phyloP scores from a whole-genome alignment of 2,329 filamentous ascomycete genomes.

The Cladophialophora carrionii region DNA sequence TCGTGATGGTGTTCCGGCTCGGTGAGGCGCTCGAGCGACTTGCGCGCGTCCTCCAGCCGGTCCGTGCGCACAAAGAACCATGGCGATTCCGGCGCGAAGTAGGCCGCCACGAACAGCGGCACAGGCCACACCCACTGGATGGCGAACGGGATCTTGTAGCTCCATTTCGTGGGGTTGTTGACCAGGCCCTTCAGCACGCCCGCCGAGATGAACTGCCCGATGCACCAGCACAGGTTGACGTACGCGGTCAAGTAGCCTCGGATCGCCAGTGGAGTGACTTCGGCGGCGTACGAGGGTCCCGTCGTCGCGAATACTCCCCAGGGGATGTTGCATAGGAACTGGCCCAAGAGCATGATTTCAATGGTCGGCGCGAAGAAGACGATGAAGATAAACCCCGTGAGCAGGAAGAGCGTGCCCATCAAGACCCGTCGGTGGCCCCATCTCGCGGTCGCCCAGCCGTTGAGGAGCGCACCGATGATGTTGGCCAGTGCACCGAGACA shows the following conservation, averaged over 20 bases:
- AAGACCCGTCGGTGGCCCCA: conserved; percentile 55
- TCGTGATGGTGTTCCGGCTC: conserved; percentile 39
- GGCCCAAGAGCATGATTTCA: conserved; percentile 52
- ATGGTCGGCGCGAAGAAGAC: conserved; percentile 57
- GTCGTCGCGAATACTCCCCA: conserved; percentile 37
- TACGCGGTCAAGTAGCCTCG: conserved; percentile 63
- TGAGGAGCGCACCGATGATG: conserved; percentile 29
- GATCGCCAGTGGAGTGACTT: conserved; percentile 64
- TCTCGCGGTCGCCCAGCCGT: conserved; percentile 23
- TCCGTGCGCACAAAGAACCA: conserved; percentile 45
- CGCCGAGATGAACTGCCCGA: conserved; percentile 60
- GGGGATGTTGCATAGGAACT: conserved; percentile 53
- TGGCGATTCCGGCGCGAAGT: conserved; percentile 37
- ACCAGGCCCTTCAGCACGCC: conserved; percentile 35
- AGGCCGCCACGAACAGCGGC: conserved; percentile 31
- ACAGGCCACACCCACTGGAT: conserved; percentile 40
- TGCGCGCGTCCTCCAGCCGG: conserved; percentile 42
- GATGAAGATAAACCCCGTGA: conserved; percentile 55
- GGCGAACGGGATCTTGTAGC: conserved; percentile 36
- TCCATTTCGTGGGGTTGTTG: conserved; percentile 28
- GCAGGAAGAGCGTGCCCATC: conserved; percentile 50
- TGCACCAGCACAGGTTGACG: conserved; percentile 66
- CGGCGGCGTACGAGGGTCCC: conserved; percentile 65
- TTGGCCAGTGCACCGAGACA: conserved; percentile 16
- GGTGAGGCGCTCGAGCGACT: conserved; percentile 41